Base-by-base conservation (phyloP, 148 eudicot genomes). In the Dysphania ambrosioides region DNA sequence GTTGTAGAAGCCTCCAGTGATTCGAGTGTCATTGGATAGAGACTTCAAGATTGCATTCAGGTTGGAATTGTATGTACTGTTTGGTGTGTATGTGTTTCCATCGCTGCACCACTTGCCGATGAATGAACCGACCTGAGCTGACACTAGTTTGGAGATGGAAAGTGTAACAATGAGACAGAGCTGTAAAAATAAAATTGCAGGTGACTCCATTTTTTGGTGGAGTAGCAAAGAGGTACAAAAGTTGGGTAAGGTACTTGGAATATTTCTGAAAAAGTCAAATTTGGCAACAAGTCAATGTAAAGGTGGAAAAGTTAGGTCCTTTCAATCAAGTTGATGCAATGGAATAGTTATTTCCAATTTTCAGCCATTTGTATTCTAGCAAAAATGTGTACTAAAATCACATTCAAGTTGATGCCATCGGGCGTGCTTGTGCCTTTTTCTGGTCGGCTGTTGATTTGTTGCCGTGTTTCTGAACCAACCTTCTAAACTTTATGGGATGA, bases 1-100 rank as follows among this genome's bases (percentile, higher is more conserved):
- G 74, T 79, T 79, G 74, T 79, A 79, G 53, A 68, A 79, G 8
- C 82, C 82, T 41, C 69, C 34, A 2, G 71, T 68, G 42, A 49
- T 61, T 10, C 27, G 59, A 49, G 74, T 79, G 58, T 74, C 61
- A 0, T 74, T 47, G 1, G 57, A 27, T 0, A 79, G 64, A 6
- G 70, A 27, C 8, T 74, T 60, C 0, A 79, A n/a, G 70, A 74
- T 35, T 21, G 60, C 12, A 0, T 79, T 74, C 10, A 73, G 77
- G 70, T 79, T 79, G 40, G 78, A 59, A 60, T 74, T 41, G 74
- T 65, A 79, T 0, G 68, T 30, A 34, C 81, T 67, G 18, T 78
- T 67, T 58, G 81, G 69, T 24, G 72, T 0, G 68, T 72, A 79
- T 0, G 74, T 73, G 0, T 21, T n/a, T n/a, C n/a, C 26, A 19